A percentile compares a stretch with the other conserved stretches of the same genome.
Evolutionary conservation across 352 stramenopile species (phyloP).

Genomic region (Phytophthora rubi): DNA sequence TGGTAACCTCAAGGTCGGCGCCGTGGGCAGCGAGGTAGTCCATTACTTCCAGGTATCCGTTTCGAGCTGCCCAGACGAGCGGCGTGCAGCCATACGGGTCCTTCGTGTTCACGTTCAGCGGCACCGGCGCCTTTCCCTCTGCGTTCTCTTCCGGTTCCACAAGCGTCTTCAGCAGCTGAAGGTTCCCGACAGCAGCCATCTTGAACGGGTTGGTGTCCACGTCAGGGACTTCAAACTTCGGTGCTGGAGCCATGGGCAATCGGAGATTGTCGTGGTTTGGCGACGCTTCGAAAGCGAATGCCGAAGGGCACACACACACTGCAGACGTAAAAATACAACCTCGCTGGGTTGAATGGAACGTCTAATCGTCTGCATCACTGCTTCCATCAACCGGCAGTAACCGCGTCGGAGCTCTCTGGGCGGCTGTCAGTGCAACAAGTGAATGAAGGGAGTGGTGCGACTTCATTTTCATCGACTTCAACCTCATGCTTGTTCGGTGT

Average conservation of each 20-base stretch:
- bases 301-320: background rate
- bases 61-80: constrained; percentile 83
- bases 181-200: constrained; percentile 81
- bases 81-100: constrained; percentile 84
- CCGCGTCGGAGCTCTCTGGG: constrained; percentile 16
- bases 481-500: constrained; percentile 41
- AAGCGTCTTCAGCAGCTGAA: constrained; percentile 71
- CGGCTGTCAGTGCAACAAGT: constrained; percentile 21
- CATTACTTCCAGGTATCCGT: constrained; percentile 84
- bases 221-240: constrained; percentile 80
- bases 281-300: constrained; percentile 17
- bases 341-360: background rate
- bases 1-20: constrained; percentile 69
- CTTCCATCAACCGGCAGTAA: constrained; percentile 16
- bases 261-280: background rate
- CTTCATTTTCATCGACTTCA: constrained; percentile 36
- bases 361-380: constrained; percentile 6
- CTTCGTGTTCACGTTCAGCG: constrained; percentile 81
- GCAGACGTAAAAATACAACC: too few species aligned
- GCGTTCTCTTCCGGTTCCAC: constrained; percentile 56
- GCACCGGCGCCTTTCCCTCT: constrained; percentile 45
- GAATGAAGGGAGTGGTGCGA: constrained; percentile 23
- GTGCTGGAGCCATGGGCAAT: constrained; percentile 28
- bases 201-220: constrained; percentile 89
- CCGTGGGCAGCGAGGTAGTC: constrained; percentile 76